Evolutionary conservation across 805 yeast genomes (phyloP).

Genomic region (Candida methanosorbosa): DNA sequence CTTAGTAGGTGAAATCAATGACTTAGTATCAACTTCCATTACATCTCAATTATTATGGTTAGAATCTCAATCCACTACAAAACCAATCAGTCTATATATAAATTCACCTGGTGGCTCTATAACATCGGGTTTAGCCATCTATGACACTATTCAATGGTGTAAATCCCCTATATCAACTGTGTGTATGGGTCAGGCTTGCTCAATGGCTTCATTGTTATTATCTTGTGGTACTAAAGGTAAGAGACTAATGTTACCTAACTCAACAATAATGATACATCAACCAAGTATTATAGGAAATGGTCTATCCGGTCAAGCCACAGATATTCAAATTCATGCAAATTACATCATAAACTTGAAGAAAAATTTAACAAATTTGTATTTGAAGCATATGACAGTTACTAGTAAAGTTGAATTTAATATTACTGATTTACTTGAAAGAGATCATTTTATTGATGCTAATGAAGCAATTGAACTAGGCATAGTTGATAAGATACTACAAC

Average conservation of each 20-base stretch:
- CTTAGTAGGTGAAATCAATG: conserved; percentile 9
- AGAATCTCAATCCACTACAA: conserved; percentile 13
- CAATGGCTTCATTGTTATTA: conserved; percentile 24
- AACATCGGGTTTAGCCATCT: conserved; percentile 25
- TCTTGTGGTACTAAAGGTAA: conserved; percentile 21
- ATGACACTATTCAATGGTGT: conserved; percentile 27
- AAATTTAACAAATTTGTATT: conserved; percentile 17
- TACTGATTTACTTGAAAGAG: conserved; percentile 14
- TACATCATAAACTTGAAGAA: conserved; percentile 22
- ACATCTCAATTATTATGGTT: conserved; percentile 13
- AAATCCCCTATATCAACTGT: conserved; percentile 24
- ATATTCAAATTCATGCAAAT: conserved; percentile 25
- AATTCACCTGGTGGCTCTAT: conserved; percentile 27
- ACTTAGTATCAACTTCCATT: conserved; percentile 8
- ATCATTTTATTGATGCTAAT: conserved; percentile 15
- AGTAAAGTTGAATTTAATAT: conserved; percentile 8
- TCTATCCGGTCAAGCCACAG: conserved; percentile 21
- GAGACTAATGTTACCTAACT: conserved; percentile 22
- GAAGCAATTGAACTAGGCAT: conserved; percentile 24
- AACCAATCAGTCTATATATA: conserved; percentile 17
- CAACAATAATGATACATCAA: conserved; percentile 26
- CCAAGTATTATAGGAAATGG: conserved; percentile 24
- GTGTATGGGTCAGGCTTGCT: conserved; percentile 26
- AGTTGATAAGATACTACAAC: conserved; percentile 20
- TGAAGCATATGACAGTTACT: conserved; percentile 14